These are phyloP conservation scores for Neurospora tetrasperma DNA, from an alignment of 495 filamentous ascomycete genomes.

Conservation along the genomic window DNA sequence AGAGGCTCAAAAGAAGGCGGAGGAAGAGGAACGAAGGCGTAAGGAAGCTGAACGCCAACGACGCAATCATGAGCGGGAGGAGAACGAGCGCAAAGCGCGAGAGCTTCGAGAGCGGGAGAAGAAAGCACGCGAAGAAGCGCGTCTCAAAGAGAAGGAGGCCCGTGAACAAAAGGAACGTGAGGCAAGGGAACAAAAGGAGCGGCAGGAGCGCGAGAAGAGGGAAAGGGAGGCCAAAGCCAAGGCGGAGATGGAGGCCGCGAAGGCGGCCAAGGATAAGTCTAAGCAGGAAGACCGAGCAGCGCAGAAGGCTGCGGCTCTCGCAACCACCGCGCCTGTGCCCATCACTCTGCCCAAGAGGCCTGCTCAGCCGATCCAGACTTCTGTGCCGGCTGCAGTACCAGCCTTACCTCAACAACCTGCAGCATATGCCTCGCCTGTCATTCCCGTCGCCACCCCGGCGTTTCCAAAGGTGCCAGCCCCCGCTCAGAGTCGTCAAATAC, in stretches of 20 bases:
- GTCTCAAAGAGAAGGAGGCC: constrained; percentile 58
- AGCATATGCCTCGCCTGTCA: constrained; percentile 62
- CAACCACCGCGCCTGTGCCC: constrained; percentile 26
- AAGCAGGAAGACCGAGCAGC: constrained; percentile 37
- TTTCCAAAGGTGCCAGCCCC: constrained; percentile 77
- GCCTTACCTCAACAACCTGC: constrained; percentile 35
- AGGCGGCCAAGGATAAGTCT: constrained; percentile 41
- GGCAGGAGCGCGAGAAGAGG: constrained; percentile 48
- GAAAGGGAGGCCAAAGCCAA: constrained; percentile 30
- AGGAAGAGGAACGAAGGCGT: constrained; percentile 69
- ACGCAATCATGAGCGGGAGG: constrained; percentile 70
- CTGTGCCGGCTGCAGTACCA: constrained; percentile 45
- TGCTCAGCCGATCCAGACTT: constrained; percentile 21
- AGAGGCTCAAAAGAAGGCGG: constrained; percentile 83
- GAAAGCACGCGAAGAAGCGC: constrained; percentile 60
- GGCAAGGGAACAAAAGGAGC: constrained; percentile 57
- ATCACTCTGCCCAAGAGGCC: constrained; percentile 42
- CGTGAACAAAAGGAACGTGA: constrained; percentile 53
- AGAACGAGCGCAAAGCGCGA: constrained; percentile 69
- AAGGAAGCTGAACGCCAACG: constrained; percentile 54
- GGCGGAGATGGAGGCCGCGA: constrained; percentile 21
- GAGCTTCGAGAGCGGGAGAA: constrained; percentile 80
- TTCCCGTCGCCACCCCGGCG: constrained; percentile 66
- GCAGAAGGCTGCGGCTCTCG: constrained; percentile 28
- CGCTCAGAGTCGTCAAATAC: constrained; percentile 60